Evolutionary conservation across 805 yeast species (phyloP).

Genomic region (Alloascoidea hylecoeti): DNA sequence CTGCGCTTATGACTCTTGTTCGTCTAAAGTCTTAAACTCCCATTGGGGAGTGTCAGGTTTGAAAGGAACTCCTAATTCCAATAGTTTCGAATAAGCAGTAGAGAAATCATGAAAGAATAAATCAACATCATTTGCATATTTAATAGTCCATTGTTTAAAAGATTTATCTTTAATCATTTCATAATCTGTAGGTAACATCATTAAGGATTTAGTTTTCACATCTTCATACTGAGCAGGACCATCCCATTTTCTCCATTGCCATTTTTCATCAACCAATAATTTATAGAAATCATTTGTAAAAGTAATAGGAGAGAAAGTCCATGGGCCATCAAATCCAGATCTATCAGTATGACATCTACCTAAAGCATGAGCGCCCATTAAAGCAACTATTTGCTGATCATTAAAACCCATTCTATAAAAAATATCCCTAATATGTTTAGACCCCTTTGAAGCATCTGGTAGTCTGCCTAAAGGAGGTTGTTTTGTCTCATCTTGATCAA

Average conservation of each 20-base stretch:
- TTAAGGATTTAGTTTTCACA: constrained; percentile 41
- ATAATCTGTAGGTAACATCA: constrained; percentile 84
- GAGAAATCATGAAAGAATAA: constrained; percentile 52
- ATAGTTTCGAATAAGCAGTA: constrained; percentile 48
- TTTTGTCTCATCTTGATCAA: constrained; percentile 32
- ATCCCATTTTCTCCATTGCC: constrained; percentile 42
- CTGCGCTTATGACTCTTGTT: too few relatives aligned
- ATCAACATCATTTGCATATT: constrained; percentile 53
- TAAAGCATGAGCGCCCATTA: constrained; percentile 64
- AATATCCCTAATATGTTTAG: constrained; percentile 47
- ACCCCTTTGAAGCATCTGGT: constrained; percentile 59
- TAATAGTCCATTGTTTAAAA: constrained; percentile 46
- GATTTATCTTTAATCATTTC: constrained; percentile 47
- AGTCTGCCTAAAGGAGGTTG: constrained; percentile 57
- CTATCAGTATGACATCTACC: constrained; percentile 60
- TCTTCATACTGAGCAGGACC: constrained; percentile 54
- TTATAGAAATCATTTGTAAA: constrained; percentile 60
- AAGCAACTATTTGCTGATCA: constrained; percentile 60
- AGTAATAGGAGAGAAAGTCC: constrained; percentile 66
- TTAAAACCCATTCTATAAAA: constrained; percentile 54
- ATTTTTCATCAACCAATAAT: constrained; percentile 36
- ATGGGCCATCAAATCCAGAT: constrained; percentile 71
- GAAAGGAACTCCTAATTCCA: constrained; percentile 67
- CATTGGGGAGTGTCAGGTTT: constrained; percentile 30
- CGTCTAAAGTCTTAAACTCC: constrained; percentile 54